Evolutionary conservation across 768 basidiomycete species (phyloP).

Genomic region (Amylocystis lapponica): DNA sequence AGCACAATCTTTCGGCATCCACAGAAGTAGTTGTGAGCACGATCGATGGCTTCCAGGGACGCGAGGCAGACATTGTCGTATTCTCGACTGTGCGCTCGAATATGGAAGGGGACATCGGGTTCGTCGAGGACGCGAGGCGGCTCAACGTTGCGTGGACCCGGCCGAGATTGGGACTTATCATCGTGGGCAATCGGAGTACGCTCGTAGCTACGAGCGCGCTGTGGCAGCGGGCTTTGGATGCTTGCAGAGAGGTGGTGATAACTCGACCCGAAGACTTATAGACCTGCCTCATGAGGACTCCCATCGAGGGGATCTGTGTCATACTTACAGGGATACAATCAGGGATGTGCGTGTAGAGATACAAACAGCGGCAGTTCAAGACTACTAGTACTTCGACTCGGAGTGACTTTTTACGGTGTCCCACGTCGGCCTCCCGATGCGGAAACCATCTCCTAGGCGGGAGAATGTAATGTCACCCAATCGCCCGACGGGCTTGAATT

Average conservation of each 20-base stretch:
- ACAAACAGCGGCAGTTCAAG: not conserved
- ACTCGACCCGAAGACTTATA: slow-evolving; percentile 10
- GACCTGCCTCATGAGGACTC: not conserved
- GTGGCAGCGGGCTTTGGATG: slow-evolving; percentile 46
- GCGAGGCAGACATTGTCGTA: slow-evolving; percentile 62
- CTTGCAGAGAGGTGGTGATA: slow-evolving; percentile 25
- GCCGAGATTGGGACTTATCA: slow-evolving; percentile 48
- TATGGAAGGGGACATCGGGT: slow-evolving; percentile 53
- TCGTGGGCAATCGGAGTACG: slow-evolving; percentile 53
- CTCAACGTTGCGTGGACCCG: slow-evolving; percentile 72
- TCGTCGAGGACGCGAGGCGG: slow-evolving; percentile 53
- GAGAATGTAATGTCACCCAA: slow-evolving; percentile 36
- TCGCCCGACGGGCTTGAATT: slow-evolving; percentile 30
- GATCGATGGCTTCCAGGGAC: slow-evolving; percentile 61
- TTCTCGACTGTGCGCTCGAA: slow-evolving; percentile 64
- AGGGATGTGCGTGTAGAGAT: no score
- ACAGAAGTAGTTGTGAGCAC: slow-evolving; percentile 37
- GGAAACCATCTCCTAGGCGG: slow-evolving; percentile 16
- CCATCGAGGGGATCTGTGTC: not conserved
- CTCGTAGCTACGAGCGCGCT: slow-evolving; percentile 36
- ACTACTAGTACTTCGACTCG: not conserved
- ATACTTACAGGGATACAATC: not conserved
- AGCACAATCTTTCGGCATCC: slow-evolving; percentile 22
- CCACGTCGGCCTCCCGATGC: slow-evolving; percentile 17
- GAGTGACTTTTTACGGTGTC: no score